These are phyloP conservation scores for Ambrosia hybrid DNA, from an alignment of 140 eudicot genomes.

Conservation along the genomic window DNA sequence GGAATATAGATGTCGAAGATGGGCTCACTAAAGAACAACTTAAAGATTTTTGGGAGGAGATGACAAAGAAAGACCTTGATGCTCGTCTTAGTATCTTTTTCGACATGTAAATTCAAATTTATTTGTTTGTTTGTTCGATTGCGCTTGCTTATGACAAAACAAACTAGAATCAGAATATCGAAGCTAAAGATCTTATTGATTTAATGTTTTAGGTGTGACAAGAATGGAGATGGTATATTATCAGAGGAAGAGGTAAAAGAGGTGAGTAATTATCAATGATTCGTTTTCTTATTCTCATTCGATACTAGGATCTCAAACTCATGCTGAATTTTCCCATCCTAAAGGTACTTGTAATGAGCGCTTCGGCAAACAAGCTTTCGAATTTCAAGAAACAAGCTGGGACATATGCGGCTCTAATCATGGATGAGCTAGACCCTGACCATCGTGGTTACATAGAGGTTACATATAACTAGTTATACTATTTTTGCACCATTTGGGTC, in stretches of 20 bases:
- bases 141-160: neutral
- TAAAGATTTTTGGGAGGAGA: conserved; percentile 77
- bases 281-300: neutral
- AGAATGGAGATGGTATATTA: conserved; percentile 85
- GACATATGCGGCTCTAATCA: conserved; percentile 80
- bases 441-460: conserved; percentile 92
- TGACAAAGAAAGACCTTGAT: conserved; percentile 72
- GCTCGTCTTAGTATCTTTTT: conserved; percentile 89
- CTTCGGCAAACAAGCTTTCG: conserved; percentile 90
- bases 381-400: conserved; percentile 80
- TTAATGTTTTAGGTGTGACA: conserved; percentile 74
- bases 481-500: neutral
- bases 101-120: conserved; percentile 56
- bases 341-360: conserved; percentile 90
- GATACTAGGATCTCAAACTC: conserved; percentile 14
- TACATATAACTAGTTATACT: neutral
- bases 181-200: neutral
- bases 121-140: neutral
- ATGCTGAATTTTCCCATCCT: conserved; percentile 14
- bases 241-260: conserved; percentile 90
- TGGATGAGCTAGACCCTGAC: conserved; percentile 98
- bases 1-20: conserved; percentile 38
- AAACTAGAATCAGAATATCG: neutral
- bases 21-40: conserved; percentile 62
- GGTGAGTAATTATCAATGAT: conserved; percentile 38